Conservation (phyloP, 768 basidiomycete genomes). For the Suillus tomentosus region DNA sequence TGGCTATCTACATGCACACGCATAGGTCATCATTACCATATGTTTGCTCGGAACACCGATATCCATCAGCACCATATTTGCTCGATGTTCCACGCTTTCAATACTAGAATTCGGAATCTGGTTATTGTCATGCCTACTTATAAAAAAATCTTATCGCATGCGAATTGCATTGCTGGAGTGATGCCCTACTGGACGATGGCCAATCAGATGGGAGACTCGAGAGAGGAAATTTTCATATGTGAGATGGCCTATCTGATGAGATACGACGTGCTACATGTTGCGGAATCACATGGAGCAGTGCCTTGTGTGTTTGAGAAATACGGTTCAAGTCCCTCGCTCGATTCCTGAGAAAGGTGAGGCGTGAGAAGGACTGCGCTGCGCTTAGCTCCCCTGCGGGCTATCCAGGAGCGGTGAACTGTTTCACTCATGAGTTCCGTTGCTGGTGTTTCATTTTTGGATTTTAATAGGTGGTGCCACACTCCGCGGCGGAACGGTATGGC, state of each 20-base stretch:
- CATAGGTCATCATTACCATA: not conserved
- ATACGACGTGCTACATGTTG: not conserved
- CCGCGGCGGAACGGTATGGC: conserved; percentile 1
- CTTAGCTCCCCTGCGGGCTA: not conserved
- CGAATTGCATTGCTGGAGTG: not conserved
- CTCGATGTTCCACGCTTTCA: conserved; percentile 1
- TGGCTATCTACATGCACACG: too few relatives aligned
- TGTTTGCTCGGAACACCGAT: not conserved
- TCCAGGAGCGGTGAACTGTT: not conserved
- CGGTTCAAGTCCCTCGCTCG: not conserved
- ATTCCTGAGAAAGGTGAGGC: not conserved
- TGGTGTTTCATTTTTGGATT: not conserved
- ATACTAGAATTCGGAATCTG: not conserved
- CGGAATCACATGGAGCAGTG: not conserved
- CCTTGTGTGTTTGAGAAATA: not conserved
- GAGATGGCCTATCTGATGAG: not conserved
- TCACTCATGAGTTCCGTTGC: not conserved
- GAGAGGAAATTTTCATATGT: not conserved
- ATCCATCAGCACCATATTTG: conserved; percentile 4
- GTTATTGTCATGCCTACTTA: conserved; percentile 4
- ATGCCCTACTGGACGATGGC: not conserved
- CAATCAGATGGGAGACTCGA: not conserved
- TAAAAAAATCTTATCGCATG: conserved; percentile 1
- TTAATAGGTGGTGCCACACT: not conserved
- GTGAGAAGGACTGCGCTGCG: not conserved